A percentile compares a stretch with the other conserved stretches of the same genome.
Evolutionary conservation across 1,284 basidiomycete genomes (phyloP).

Genomic region (Pseudozyma sp.): DNA sequence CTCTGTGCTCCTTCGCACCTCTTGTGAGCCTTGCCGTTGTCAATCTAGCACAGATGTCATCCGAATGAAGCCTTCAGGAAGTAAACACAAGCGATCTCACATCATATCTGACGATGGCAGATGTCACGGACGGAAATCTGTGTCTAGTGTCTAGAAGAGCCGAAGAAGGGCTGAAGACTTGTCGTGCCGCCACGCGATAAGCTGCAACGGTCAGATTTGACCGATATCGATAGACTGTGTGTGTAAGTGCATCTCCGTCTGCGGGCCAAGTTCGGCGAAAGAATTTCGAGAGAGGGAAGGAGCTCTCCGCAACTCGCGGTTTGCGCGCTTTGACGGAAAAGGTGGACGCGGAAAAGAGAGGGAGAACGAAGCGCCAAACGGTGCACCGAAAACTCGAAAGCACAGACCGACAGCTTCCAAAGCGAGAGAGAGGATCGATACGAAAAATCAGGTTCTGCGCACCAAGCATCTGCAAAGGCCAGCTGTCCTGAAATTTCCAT

Average conservation of each 20-base stretch:
- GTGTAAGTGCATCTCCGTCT: not conserved
- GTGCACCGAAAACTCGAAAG: conserved; percentile 1
- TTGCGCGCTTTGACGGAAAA: conserved; percentile 4
- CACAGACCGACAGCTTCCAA: conserved; percentile 2
- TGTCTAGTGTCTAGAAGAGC: too few relatives aligned
- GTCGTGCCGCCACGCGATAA: not conserved
- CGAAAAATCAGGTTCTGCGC: conserved; percentile 1
- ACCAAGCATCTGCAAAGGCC: conserved; percentile 1
- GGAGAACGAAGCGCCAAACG: not conserved
- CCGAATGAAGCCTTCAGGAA: too few relatives aligned
- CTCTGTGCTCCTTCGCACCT: too few relatives aligned
- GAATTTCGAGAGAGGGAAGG: not conserved
- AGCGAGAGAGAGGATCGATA: conserved; percentile 28
- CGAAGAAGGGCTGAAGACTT: too few relatives aligned
- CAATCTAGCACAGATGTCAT: too few relatives aligned
- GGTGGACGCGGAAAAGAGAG: conserved; percentile 9
- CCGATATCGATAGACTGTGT: conserved; percentile 18
- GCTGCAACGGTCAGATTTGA: not conserved
- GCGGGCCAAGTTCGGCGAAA: conserved; percentile 27
- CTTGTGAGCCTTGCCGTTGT: too few relatives aligned
- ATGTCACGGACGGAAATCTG: too few relatives aligned
- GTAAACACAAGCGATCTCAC: too few relatives aligned
- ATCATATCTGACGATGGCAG: too few relatives aligned
- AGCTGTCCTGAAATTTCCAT: conserved; percentile 17
- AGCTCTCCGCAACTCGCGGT: conserved; percentile 1